A percentile compares a stretch with the other conserved stretches of the same genome.
phyloP scores from a whole-genome alignment of 2,329 filamentous ascomycete species.

The Ophiocordyceps robertsii region DNA sequence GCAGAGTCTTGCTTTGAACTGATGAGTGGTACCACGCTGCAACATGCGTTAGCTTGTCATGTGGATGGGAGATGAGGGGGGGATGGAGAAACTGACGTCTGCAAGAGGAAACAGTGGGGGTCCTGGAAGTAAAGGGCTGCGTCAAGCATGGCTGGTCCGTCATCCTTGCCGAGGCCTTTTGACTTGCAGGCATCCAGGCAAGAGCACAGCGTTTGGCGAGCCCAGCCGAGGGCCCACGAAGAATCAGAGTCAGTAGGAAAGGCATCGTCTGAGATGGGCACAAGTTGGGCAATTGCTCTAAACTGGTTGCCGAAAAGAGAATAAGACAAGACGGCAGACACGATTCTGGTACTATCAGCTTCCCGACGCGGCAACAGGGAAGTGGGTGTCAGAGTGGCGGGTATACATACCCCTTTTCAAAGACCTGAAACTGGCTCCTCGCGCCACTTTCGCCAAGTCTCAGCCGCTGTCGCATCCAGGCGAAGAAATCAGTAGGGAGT shows the following conservation, averaged over 20 bases:
- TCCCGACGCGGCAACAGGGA: background rate
- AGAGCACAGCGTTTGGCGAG: slow-evolving; percentile 1
- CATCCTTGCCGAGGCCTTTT: background rate
- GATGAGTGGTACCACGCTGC: slow-evolving; percentile 4
- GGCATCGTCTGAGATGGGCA: background rate
- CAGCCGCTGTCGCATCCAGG: slow-evolving; percentile 5
- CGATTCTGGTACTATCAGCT: slow-evolving; percentile 4
- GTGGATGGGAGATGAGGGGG: background rate
- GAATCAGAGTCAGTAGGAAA: background rate
- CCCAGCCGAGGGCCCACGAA: slow-evolving; percentile 5
- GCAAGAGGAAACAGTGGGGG: slow-evolving; percentile 1
- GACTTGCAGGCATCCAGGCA: background rate
- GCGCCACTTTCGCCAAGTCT: background rate
- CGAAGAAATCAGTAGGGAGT: slow-evolving; percentile 2
- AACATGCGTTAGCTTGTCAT: slow-evolving; percentile 1
- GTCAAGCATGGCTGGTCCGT: slow-evolving; percentile 6
- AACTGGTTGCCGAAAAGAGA: slow-evolving; percentile 1
- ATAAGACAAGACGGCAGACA: slow-evolving; percentile 1
- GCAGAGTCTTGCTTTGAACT: background rate
- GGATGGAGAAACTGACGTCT: slow-evolving; percentile 1
- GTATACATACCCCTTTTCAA: background rate
- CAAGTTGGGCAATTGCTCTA: slow-evolving; percentile 1
- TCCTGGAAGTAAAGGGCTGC: slow-evolving; percentile 6
- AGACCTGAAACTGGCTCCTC: slow-evolving; percentile 1
- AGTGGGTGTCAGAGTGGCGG: too few species aligned